phyloP scores from a whole-genome alignment of 2,329 filamentous ascomycete genomes.

The Thelonectria discophora region DNA sequence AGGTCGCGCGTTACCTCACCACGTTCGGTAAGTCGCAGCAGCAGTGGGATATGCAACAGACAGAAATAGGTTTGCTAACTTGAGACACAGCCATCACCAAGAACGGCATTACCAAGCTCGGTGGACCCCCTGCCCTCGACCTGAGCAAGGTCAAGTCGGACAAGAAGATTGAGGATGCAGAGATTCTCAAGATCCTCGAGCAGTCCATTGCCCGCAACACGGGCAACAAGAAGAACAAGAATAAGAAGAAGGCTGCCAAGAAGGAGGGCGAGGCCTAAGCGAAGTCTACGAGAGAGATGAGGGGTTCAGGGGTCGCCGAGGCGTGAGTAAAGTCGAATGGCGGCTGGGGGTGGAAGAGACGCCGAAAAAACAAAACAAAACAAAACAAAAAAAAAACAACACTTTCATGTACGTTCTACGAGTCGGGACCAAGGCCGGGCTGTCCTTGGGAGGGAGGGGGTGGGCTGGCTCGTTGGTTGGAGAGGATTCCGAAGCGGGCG shows the following conservation, averaged over 20 bases:
- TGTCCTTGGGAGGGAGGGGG: constrained; percentile 18
- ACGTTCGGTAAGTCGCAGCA: constrained; percentile 81
- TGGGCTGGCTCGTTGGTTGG: constrained; percentile 29
- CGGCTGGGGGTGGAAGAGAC: constrained; percentile 19
- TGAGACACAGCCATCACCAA: constrained; percentile 83
- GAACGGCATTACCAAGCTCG: constrained; percentile 90
- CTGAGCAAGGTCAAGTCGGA: constrained; percentile 87
- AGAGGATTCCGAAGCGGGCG: constrained; percentile 21
- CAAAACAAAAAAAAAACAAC: not conserved
- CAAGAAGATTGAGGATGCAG: constrained; percentile 97
- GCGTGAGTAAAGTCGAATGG: constrained; percentile 24
- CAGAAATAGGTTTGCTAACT: constrained; percentile 23
- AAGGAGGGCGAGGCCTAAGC: constrained; percentile 52
- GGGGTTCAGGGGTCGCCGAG: constrained; percentile 27
- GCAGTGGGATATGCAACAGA: not conserved
- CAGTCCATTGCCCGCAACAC: constrained; percentile 87
- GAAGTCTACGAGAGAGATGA: constrained; percentile 18
- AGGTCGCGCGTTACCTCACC: constrained; percentile 87
- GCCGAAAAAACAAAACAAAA: constrained; percentile 29
- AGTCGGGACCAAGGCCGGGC: constrained; percentile 25
- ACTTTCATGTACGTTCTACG: constrained; percentile 31
- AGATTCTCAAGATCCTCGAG: constrained; percentile 93
- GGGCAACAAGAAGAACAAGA: constrained; percentile 91
- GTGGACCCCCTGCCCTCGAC: constrained; percentile 78
- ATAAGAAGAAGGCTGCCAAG: constrained; percentile 74